These are phyloP conservation scores for Limonium bicolor DNA, from an alignment of 148 eudicot species.

Conservation along the genomic window DNA sequence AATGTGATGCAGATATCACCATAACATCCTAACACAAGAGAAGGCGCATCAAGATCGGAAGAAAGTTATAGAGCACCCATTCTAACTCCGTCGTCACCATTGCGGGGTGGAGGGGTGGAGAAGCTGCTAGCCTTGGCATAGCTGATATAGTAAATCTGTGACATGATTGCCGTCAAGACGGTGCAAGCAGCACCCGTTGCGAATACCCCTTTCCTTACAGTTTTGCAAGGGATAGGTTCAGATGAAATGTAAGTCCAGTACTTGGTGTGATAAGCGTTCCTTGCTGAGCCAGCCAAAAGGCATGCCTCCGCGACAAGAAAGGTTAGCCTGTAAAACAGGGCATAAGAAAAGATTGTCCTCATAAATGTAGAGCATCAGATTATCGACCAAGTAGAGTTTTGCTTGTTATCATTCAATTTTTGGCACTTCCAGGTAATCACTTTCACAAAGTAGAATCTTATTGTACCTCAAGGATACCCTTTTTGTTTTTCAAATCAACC, in stretches of 20 bases:
- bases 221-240: slow-evolving; percentile 44
- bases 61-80: slow-evolving; percentile 41
- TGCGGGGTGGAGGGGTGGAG: slow-evolving; percentile 22
- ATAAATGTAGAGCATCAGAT: too few relatives aligned
- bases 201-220: slow-evolving; percentile 81
- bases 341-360: too few relatives aligned
- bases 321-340: slow-evolving; percentile 73
- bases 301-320: slow-evolving; percentile 78
- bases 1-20: too few relatives aligned
- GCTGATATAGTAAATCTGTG: slow-evolving; percentile 56
- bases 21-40: too few relatives aligned
- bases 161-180: slow-evolving; percentile 55
- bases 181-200: slow-evolving; percentile 87
- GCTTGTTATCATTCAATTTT: too few relatives aligned
- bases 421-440: too few relatives aligned
- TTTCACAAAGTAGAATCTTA: too few relatives aligned
- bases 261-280: slow-evolving; percentile 86
- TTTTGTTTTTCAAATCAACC: too few relatives aligned
- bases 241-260: slow-evolving; percentile 36
- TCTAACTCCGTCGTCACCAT: slow-evolving; percentile 79
- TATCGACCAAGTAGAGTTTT: too few relatives aligned
- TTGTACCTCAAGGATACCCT: too few relatives aligned
- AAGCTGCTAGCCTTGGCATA: slow-evolving; percentile 59
- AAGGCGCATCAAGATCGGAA: too few relatives aligned
- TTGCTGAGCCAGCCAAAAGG: slow-evolving; percentile 77